Evolutionary conservation across 176 grass and related monocot genomes (phyloP).

Genomic region (Pharus latifolius): DNA sequence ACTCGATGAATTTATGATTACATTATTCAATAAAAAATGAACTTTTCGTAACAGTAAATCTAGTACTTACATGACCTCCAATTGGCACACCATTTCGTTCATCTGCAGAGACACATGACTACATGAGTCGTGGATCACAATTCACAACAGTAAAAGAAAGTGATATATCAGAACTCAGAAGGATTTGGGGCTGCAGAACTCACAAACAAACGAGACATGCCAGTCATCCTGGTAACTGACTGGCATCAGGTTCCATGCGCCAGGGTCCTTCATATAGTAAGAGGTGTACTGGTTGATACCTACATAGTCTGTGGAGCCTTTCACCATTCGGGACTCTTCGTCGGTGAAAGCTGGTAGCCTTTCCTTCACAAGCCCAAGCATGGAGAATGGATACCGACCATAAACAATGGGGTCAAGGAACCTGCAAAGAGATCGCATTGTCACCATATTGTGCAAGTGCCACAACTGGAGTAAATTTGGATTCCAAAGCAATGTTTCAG

Average conservation of each 20-base stretch:
- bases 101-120: constrained; percentile 18
- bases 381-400: constrained; percentile 52
- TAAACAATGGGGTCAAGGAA: constrained; percentile 54
- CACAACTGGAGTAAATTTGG: background rate
- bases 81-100: constrained; percentile 46
- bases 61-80: constrained; percentile 39
- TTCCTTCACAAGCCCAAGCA: constrained; percentile 56
- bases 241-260: constrained; percentile 26
- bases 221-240: constrained; percentile 67
- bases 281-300: constrained; percentile 87
- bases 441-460: background rate
- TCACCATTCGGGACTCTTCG: constrained; percentile 67
- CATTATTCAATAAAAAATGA: background rate
- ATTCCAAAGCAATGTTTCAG: background rate
- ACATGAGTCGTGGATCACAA: background rate
- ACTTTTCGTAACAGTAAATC: background rate
- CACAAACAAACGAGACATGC: constrained; percentile 58
- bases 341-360: constrained; percentile 66
- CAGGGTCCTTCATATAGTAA: constrained; percentile 64
- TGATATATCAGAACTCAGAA: background rate
- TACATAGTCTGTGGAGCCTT: constrained; percentile 73
- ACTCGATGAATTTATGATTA: background rate
- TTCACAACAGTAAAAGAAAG: background rate
- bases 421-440: constrained; percentile 6
- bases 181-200: background rate